A percentile compares a stretch with the other conserved stretches of the same genome.
phyloP scores from a whole-genome alignment of 257 asterid genomes.

The Perilla frutescens region DNA sequence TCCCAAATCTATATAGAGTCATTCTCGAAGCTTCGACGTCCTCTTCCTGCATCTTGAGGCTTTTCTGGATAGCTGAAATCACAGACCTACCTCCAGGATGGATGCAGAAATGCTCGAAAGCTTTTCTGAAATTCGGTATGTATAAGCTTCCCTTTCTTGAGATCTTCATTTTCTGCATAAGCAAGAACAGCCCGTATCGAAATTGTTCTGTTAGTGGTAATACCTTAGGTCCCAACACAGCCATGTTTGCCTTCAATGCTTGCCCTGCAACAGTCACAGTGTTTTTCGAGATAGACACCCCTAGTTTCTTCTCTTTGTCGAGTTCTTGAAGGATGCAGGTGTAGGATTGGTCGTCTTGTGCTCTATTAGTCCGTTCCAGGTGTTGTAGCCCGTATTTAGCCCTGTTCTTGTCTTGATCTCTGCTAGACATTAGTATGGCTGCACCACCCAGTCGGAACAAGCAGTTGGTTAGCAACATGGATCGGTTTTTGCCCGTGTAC shows the following conservation, averaged over 20 bases:
- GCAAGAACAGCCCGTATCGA: neutral
- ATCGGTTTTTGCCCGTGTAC: constrained; percentile 37
- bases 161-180: constrained; percentile 11
- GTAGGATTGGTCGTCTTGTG: constrained; percentile 32
- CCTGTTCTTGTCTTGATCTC: constrained; percentile 14
- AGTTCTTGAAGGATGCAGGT: constrained; percentile 25
- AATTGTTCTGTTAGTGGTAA: constrained; percentile 34
- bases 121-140: constrained; percentile 36
- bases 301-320: constrained; percentile 26
- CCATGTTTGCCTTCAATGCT: constrained; percentile 37
- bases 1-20: constrained; percentile 40
- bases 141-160: constrained; percentile 4
- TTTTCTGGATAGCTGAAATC: constrained; percentile 28
- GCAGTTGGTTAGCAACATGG: constrained; percentile 42
- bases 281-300: constrained; percentile 36
- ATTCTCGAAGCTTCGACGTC: constrained; percentile 45
- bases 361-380: constrained; percentile 27
- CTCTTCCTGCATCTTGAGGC: constrained; percentile 24
- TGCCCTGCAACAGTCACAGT: constrained; percentile 28
- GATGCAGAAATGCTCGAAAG: constrained; percentile 42
- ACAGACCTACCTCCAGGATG: constrained; percentile 41
- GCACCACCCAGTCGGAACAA: constrained; percentile 44
- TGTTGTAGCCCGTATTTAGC: constrained; percentile 30
- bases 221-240: constrained; percentile 34
- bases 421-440: constrained; percentile 38